Evolutionary conservation across 768 basidiomycete genomes (phyloP).

Genomic region (Boletus sensibilis): DNA sequence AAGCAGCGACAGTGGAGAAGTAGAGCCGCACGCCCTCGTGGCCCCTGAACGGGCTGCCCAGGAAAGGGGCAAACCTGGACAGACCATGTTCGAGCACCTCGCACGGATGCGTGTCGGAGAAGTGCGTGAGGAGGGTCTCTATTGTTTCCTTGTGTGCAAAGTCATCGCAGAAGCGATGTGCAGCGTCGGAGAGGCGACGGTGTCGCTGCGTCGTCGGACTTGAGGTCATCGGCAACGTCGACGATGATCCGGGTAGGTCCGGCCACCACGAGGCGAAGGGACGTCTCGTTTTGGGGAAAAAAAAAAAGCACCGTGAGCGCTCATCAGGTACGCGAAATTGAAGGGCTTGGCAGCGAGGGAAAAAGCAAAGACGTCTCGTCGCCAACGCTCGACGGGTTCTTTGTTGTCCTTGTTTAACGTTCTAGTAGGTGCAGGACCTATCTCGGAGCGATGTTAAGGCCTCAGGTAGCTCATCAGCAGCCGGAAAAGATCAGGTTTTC

Average conservation of each 20-base stretch:
- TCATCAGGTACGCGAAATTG: neutral
- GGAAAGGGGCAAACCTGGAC: conserved; percentile 54
- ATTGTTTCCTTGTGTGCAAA: conserved; percentile 47
- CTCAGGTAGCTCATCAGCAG: neutral
- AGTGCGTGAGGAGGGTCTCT: conserved; percentile 47
- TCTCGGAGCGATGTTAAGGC: conserved; percentile 1
- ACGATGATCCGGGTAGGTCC: neutral
- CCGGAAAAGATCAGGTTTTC: conserved; percentile 1
- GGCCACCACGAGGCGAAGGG: no score
- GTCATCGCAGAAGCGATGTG: conserved; percentile 49
- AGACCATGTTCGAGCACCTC: conserved; percentile 57
- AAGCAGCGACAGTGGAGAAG: conserved; percentile 45
- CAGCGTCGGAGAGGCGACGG: conserved; percentile 43
- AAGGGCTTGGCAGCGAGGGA: neutral
- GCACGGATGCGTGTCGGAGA: conserved; percentile 45
- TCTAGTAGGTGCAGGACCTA: neutral
- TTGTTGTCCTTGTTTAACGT: neutral
- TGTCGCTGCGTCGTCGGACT: conserved; percentile 6
- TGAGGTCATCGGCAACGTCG: neutral
- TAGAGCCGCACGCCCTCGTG: conserved; percentile 44
- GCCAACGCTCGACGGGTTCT: neutral
- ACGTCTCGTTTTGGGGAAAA: no score
- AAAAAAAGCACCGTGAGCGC: no score
- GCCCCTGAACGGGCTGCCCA: conserved; percentile 51
- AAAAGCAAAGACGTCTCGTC: neutral